These are phyloP conservation scores for Neofusicoccum umdonicola DNA, from an alignment of 2,329 filamentous ascomycete species.

Conservation along the genomic window DNA sequence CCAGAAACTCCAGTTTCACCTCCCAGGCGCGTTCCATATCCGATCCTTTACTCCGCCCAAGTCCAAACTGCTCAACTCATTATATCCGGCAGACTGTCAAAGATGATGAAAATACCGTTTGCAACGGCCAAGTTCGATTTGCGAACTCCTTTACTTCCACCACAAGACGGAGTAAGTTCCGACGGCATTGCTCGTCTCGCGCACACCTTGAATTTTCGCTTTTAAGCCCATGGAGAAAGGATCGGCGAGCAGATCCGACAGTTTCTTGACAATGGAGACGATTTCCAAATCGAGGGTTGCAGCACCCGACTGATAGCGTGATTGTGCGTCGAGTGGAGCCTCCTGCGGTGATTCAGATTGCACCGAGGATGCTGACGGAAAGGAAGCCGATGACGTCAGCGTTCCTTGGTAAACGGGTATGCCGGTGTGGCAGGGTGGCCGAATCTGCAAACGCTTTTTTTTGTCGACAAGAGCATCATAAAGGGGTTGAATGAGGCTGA, in stretches of 20 bases:
- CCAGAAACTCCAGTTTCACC: background rate
- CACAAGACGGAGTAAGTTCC: constrained; percentile 14
- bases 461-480: constrained; percentile 31
- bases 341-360: background rate
- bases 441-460: background rate
- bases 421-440: constrained; percentile 26
- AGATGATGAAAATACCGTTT: background rate
- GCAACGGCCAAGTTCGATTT: background rate
- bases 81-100: background rate
- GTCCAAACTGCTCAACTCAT: background rate
- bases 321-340: background rate
- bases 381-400: background rate
- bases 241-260: constrained; percentile 33
- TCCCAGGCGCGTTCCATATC: background rate
- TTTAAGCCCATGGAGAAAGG: constrained; percentile 36
- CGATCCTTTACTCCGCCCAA: background rate
- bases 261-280: constrained; percentile 34
- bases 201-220: constrained; percentile 24
- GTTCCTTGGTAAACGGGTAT: background rate
- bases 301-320: background rate
- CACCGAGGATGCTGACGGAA: background rate
- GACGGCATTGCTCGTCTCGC: background rate
- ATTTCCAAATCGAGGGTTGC: constrained; percentile 27
- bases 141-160: background rate
- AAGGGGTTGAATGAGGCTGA: constrained; percentile 33